phyloP scores from a whole-genome alignment of 2,329 filamentous ascomycete genomes.

The Cordyceps fumosorosea region DNA sequence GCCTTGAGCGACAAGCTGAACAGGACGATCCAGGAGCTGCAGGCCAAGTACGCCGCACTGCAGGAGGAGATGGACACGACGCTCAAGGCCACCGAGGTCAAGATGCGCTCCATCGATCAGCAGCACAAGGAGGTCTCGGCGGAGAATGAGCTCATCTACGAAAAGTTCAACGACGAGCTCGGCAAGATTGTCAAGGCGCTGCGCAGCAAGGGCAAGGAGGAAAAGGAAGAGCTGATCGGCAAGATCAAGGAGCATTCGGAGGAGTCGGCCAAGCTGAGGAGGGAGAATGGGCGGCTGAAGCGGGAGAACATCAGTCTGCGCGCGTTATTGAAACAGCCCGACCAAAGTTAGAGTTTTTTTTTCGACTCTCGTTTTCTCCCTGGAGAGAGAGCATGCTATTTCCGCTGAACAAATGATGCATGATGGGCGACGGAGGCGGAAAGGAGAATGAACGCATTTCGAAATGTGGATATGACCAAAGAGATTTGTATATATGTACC shows the following conservation, averaged over 20 bases:
- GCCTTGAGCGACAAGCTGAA: slow-evolving; percentile 64
- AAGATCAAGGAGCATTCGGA: slow-evolving; percentile 69
- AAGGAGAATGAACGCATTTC: not conserved
- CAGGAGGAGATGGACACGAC: slow-evolving; percentile 65
- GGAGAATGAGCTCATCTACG: slow-evolving; percentile 89
- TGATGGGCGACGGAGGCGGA: not conserved
- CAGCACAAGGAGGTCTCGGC: slow-evolving; percentile 80
- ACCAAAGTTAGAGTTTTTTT: slow-evolving; percentile 16
- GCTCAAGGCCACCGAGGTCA: slow-evolving; percentile 67
- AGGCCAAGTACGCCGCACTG: slow-evolving; percentile 54
- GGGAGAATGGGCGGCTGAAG: slow-evolving; percentile 78
- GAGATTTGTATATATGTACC: slow-evolving; percentile 8
- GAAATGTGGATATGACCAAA: not conserved
- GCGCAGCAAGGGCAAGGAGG: slow-evolving; percentile 64
- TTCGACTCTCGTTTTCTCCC: not conserved
- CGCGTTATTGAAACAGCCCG: slow-evolving; percentile 43
- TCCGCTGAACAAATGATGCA: slow-evolving; percentile 13
- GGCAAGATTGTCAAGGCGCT: slow-evolving; percentile 74
- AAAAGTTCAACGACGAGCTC: slow-evolving; percentile 86
- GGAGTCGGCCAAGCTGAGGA: slow-evolving; percentile 69
- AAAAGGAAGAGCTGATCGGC: slow-evolving; percentile 68
- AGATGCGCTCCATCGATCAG: slow-evolving; percentile 77
- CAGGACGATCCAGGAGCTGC: slow-evolving; percentile 50
- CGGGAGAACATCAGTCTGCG: slow-evolving; percentile 71
- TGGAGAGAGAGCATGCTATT: slow-evolving; percentile 14